A percentile compares a stretch with the other conserved stretches of the same genome.
These are phyloP conservation scores for Lyophyllum atratum DNA, from an alignment of 768 basidiomycete species.

Conservation along the genomic window DNA sequence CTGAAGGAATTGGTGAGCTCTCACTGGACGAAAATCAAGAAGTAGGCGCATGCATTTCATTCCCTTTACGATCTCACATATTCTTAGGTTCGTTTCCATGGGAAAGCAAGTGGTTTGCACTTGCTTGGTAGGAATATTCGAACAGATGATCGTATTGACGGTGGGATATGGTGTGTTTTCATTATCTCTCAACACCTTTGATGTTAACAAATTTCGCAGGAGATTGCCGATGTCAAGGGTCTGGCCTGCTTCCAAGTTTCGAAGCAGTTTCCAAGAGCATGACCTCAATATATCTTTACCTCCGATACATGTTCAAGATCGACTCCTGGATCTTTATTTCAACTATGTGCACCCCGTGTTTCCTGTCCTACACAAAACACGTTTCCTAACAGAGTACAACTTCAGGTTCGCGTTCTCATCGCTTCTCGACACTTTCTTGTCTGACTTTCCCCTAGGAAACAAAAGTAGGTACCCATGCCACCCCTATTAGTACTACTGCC, in stretches of 20 bases:
- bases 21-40: slow-evolving; percentile 79
- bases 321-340: slow-evolving; percentile 76
- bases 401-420: slow-evolving; percentile 39
- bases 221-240: slow-evolving; percentile 73
- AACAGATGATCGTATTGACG: slow-evolving; percentile 66
- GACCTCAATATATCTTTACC: slow-evolving; percentile 56
- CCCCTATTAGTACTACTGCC: neutral
- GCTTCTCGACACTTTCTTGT: neutral
- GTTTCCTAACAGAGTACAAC: slow-evolving; percentile 67
- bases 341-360: slow-evolving; percentile 82
- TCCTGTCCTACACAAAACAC: slow-evolving; percentile 74
- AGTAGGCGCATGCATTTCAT: slow-evolving; percentile 34
- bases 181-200: slow-evolving; percentile 7
- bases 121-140: slow-evolving; percentile 68
- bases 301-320: slow-evolving; percentile 60
- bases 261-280: slow-evolving; percentile 43
- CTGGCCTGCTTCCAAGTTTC: slow-evolving; percentile 63
- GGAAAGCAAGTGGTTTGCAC: slow-evolving; percentile 74
- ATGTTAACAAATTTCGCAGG: slow-evolving; percentile 38
- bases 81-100: slow-evolving; percentile 79
- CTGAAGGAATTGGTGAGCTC: slow-evolving; percentile 66
- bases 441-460: slow-evolving; percentile 14
- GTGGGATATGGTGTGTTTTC: slow-evolving; percentile 61
- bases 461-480: slow-evolving; percentile 10
- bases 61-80: slow-evolving; percentile 1